Percentiles rank a stretch among this genome's conserved stretches.
phyloP scores from a whole-genome alignment of 23 red algal species.

The Gracilaria vermiculophylla region DNA sequence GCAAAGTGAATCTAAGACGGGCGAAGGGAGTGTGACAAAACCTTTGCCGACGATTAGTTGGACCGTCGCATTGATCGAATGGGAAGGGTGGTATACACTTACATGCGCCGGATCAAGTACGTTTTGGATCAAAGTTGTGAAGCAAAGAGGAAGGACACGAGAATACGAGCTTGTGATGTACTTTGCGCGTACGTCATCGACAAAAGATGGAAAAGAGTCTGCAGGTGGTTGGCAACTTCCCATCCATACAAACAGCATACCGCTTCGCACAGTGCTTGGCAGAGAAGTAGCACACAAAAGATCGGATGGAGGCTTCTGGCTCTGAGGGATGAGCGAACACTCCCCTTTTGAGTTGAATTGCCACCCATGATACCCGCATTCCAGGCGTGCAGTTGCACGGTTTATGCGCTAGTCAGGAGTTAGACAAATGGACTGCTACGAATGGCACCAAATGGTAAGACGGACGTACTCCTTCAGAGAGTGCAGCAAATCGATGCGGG shows the following conservation, averaged over 20 bases:
- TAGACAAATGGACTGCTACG: background rate
- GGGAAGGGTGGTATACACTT: background rate
- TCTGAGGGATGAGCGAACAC: conserved; percentile 32
- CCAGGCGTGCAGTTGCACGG: background rate
- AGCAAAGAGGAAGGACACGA: conserved; percentile 40
- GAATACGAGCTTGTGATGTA: conserved; percentile 17
- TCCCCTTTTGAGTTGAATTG: conserved; percentile 18
- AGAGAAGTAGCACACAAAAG: conserved; percentile 21
- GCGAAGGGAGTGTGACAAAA: too few species aligned
- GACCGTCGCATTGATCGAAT: background rate
- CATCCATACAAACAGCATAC: conserved; percentile 50
- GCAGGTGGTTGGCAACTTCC: background rate
- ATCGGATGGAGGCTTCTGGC: background rate
- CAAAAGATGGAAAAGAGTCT: background rate
- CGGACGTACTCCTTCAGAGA: conserved; percentile 49
- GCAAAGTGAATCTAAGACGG: conserved; percentile 40
- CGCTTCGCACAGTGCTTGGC: background rate
- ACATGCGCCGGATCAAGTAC: conserved; percentile 65
- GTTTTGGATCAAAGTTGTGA: conserved; percentile 45
- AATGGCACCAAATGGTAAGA: background rate
- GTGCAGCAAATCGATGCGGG: conserved; percentile 58
- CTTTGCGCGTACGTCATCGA: conserved; percentile 5
- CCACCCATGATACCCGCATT: conserved; percentile 71
- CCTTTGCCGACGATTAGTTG: background rate
- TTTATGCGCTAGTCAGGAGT: conserved; percentile 17